Conservation (phyloP, 2,329 filamentous ascomycete genomes). For the Endocalyx cinctus region DNA sequence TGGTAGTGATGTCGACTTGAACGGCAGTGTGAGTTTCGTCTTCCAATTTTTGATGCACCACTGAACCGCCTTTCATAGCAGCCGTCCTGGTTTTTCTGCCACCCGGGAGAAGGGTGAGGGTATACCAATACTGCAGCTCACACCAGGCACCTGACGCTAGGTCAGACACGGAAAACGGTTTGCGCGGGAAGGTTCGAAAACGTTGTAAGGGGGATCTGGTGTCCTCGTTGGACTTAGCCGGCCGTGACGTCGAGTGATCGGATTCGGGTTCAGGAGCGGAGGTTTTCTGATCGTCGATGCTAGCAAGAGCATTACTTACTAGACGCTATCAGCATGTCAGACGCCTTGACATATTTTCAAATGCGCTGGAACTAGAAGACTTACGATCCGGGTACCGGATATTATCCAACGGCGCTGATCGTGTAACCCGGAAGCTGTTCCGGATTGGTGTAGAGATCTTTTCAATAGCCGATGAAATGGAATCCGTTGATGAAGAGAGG, state of each 20-base stretch:
- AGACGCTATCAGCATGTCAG: slow-evolving; percentile 62
- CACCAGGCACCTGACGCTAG: slow-evolving; percentile 90
- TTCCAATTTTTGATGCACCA: slow-evolving; percentile 78
- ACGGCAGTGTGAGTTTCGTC: slow-evolving; percentile 79
- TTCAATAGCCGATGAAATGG: background rate
- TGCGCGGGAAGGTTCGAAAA: slow-evolving; percentile 73
- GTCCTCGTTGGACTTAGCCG: slow-evolving; percentile 29
- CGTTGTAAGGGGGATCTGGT: slow-evolving; percentile 61
- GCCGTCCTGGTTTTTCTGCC: slow-evolving; percentile 71
- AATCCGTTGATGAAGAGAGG: background rate
- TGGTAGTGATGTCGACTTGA: slow-evolving; percentile 63
- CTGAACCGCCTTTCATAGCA: slow-evolving; percentile 79
- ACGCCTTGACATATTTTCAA: slow-evolving; percentile 17
- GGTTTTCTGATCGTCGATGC: slow-evolving; percentile 11
- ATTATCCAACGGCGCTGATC: slow-evolving; percentile 14
- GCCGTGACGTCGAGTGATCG: slow-evolving; percentile 7
- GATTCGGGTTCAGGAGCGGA: slow-evolving; percentile 10
- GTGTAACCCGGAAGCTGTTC: slow-evolving; percentile 2
- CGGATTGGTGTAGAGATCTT: slow-evolving; percentile 2
- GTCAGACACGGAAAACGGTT: slow-evolving; percentile 82
- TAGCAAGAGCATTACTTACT: slow-evolving; percentile 48
- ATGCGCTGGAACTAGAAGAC: slow-evolving; percentile 23
- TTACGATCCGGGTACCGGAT: slow-evolving; percentile 51
- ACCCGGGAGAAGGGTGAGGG: slow-evolving; percentile 63
- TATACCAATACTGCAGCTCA: slow-evolving; percentile 90